Base-by-base conservation (phyloP, 495 filamentous ascomycete species). In the Penicillium lagena region DNA sequence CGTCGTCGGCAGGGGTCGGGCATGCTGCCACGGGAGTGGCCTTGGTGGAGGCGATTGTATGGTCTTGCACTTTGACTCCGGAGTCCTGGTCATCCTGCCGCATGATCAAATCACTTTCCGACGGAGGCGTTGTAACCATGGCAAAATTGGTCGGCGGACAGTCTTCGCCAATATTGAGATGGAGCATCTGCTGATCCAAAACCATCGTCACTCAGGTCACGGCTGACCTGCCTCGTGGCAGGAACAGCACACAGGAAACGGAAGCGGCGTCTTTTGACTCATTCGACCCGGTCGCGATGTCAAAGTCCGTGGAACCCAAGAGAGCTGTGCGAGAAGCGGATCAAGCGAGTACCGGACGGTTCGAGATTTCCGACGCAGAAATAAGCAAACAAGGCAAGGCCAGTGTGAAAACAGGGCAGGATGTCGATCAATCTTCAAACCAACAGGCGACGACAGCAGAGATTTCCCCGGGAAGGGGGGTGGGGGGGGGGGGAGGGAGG, bases 101-200 rank as follows among this genome's bases (percentile, higher is more conserved):
- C 11, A 45, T 29, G 33, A 34, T 40, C 12, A 48, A 35, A 3
- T 61, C 55, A 40, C 13, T 37, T 28, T 64, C 58, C n/a, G 41
- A 49, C 1, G 61, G 58, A 8, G 61, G 61, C 30, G 61, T 58
- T 17, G 53, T 39, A 30, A 58, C 39, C 47, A 47, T 42, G 7
- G 43, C 46, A 43, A 42, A 41, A 40, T 49, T 49, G 15, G 37
- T 28, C 42, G 51, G 47, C 35, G 28, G 44, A 37, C 46, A 39
- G 52, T 57, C 47, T 11, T 51, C 46, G 10, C 22, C 22, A 22
- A 59, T 43, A 17, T 42, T 50, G 37, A 62, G 47, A 40, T 51
- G 53, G 40, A 62, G 56, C 54, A 62, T 52, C 12, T 58, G 45
- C 33, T 62, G 42, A 41, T 59, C 56, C 29, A 52, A 34, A 31